phyloP scores from a whole-genome alignment of 2,329 filamentous ascomycete species.

The Diaporthe destruens region DNA sequence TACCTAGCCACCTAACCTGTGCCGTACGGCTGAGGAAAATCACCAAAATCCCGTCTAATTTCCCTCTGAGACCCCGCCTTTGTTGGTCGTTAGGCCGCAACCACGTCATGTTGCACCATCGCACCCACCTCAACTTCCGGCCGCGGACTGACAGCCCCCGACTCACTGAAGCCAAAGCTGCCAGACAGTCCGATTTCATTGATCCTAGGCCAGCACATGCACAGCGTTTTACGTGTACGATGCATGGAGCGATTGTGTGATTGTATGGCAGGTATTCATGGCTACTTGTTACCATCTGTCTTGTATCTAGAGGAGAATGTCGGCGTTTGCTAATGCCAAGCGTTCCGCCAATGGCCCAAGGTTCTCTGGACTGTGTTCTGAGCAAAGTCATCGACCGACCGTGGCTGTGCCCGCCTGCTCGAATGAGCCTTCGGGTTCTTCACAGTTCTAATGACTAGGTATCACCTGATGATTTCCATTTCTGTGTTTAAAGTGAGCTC shows the following conservation, averaged over 20 bases:
- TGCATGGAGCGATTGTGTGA: background rate
- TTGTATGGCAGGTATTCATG: background rate
- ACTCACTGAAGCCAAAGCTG: background rate
- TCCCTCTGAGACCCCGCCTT: background rate
- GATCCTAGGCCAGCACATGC: background rate
- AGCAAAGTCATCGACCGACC: background rate
- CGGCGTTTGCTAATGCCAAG: background rate
- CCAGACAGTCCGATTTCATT: background rate
- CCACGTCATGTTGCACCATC: constrained; percentile 11
- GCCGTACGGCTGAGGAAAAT: background rate
- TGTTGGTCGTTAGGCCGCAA: background rate
- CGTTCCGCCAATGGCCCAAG: background rate
- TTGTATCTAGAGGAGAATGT: background rate
- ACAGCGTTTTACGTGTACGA: background rate
- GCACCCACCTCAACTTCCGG: background rate
- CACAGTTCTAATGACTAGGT: background rate
- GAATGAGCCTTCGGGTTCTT: background rate
- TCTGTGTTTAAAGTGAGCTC: background rate
- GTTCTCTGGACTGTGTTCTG: background rate
- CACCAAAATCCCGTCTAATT: background rate
- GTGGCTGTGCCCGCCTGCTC: background rate
- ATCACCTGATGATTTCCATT: background rate
- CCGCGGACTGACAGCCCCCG: background rate
- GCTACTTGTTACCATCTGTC: background rate
- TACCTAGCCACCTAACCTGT: background rate